Evolutionary conservation across 768 basidiomycete genomes (phyloP).

Genomic region (Xerocomellus intermedius): DNA sequence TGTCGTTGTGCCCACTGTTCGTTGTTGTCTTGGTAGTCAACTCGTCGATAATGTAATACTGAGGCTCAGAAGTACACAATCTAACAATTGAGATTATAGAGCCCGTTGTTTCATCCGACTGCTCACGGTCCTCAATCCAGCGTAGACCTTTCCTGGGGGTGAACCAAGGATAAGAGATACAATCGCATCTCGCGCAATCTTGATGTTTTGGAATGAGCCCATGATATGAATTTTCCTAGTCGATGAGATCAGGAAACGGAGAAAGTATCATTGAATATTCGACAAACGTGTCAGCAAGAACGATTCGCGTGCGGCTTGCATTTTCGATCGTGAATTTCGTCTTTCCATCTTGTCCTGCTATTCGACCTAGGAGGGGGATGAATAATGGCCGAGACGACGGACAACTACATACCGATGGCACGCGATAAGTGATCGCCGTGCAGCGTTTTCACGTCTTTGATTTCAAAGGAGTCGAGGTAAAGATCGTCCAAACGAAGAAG

Average conservation of each 20-base stretch:
- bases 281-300: conserved; percentile 93
- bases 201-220: conserved; percentile 98
- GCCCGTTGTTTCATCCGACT: conserved; percentile 92
- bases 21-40: conserved; percentile 4
- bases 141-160: conserved; percentile 92
- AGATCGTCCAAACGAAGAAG: conserved; percentile 94
- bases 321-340: conserved; percentile 99
- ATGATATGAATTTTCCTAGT: conserved; percentile 95
- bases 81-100: conserved; percentile 42
- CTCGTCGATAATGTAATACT: conserved; percentile 10
- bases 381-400: background rate
- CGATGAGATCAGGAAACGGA: conserved; percentile 8
- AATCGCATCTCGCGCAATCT: conserved; percentile 93
- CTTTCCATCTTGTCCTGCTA: conserved; percentile 98
- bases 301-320: conserved; percentile 93
- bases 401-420: conserved; percentile 74
- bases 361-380: conserved; percentile 62
- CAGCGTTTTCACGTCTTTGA: conserved; percentile 97
- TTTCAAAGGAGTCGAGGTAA: conserved; percentile 97
- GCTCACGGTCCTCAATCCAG: conserved; percentile 86
- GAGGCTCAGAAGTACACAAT: conserved; percentile 5
- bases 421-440: conserved; percentile 98
- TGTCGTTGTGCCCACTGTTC: background rate
- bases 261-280: background rate
- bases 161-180: conserved; percentile 94